Evolutionary conservation across 352 stramenopile species (phyloP).

Genomic region (Pythium pectinolyticum): DNA sequence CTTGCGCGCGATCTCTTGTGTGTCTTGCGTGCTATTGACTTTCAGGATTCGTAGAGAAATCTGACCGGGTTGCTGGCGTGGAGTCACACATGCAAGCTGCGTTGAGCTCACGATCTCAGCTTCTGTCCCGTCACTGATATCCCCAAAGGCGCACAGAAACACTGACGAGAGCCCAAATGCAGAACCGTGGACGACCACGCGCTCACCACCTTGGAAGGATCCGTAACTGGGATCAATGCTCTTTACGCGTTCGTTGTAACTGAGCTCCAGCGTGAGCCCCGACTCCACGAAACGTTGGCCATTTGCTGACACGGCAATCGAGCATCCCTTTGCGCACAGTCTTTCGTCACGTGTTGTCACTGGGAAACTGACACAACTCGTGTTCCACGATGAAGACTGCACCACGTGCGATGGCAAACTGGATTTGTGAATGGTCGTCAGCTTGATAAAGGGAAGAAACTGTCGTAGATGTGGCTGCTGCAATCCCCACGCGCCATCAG

Average conservation of each 20-base stretch:
- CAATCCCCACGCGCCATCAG: not conserved
- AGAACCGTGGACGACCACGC: constrained; percentile 3
- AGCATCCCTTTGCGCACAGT: constrained; percentile 4
- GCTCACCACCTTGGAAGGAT: constrained; percentile 13
- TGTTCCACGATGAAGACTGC: constrained; percentile 8
- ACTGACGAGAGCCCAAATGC: constrained; percentile 9
- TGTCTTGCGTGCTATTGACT: not conserved
- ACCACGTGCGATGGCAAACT: not conserved
- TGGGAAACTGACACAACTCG: constrained; percentile 13
- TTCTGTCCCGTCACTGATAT: not conserved
- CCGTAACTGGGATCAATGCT: constrained; percentile 8
- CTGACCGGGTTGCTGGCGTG: not conserved
- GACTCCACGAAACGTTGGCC: constrained; percentile 15
- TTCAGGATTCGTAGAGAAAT: constrained; percentile 12
- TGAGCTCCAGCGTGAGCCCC: constrained; percentile 13
- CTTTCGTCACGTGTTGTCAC: constrained; percentile 4
- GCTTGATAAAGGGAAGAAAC: constrained; percentile 6
- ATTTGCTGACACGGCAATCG: constrained; percentile 12
- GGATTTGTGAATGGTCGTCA: not conserved
- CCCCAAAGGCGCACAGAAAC: constrained; percentile 19
- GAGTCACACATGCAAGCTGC: constrained; percentile 2
- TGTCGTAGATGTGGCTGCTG: not conserved
- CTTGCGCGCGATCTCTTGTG: constrained; percentile 2
- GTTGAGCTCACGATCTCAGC: not conserved
- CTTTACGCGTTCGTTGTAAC: constrained; percentile 6